Base-by-base conservation (phyloP, 306 rosid genomes). In the Cucurbita maxima region DNA sequence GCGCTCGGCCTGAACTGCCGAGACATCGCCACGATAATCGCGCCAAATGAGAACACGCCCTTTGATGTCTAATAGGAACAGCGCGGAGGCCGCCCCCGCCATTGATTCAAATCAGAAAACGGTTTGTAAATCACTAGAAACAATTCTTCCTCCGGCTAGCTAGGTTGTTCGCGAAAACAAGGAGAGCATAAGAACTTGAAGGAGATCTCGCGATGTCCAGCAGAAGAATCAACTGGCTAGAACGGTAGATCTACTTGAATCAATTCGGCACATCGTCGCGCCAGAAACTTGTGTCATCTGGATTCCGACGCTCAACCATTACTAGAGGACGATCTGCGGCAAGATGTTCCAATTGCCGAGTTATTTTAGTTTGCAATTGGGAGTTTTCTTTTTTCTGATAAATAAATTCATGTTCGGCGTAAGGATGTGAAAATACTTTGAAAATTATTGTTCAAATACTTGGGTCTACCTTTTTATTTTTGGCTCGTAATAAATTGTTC, bases 21-120 rank as follows among this genome's bases (percentile, higher is more conserved):
- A 78, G 81, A 95, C 99, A 78, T 95, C 99, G 79, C 99, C 99
- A 14, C 99, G 99, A 78, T 89, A 95, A 76, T 95, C 97, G 69
- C 99, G 99, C 96, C 96, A 95, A 81, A 95, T 89, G 79, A 95
- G 96, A 80, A 95, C 96, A 82, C 97, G 99, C 81, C 99, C 99
- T 84, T 95, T 95, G 89, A 95, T 91, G 84, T 95, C 99, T 38
- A 95, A 89, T 22, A 95, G 92, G 88, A 95, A 95, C 66, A 95
- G 90, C 82, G 97, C 97, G 76, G 99, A 95, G 75, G 85, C 96
- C 55, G 99, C 99, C 78, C 99, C 99, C 59, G 99, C 82, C 99
- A 95, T 95, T 7, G 64, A 60, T 72, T 30, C 16, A 10, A 50
- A 70, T 70, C 74, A 15, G 74, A 50, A 8, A 70, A 15, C 12